Percentiles rank a stretch among this genome's conserved stretches.
Evolutionary conservation across 108 stramenopile genomes (phyloP).

Genomic region (Parietichytrium sp.): DNA sequence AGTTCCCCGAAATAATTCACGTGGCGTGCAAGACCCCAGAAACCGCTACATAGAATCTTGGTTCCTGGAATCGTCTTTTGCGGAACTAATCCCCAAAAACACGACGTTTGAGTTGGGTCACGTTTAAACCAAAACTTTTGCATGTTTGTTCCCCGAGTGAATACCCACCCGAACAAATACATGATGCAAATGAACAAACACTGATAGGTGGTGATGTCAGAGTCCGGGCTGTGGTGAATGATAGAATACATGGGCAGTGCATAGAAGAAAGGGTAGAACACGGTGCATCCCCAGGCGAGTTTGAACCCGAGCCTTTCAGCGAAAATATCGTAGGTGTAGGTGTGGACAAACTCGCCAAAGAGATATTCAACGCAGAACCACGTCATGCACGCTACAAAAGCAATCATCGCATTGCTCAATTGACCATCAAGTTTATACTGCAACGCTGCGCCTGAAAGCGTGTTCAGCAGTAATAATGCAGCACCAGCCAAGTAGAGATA

Average conservation of each 20-base stretch:
- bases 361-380: background rate
- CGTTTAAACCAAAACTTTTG: background rate
- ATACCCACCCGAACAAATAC: background rate
- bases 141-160: background rate
- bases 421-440: background rate
- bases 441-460: background rate
- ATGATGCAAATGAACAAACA: background rate
- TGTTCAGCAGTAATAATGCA: background rate
- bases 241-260: background rate
- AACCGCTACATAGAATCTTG: background rate
- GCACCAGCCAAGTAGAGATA: background rate
- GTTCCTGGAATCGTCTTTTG: background rate
- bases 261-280: background rate
- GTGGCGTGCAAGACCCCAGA: background rate
- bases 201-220: background rate
- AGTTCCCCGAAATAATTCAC: background rate
- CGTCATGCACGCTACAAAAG: background rate
- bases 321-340: background rate
- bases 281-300: background rate
- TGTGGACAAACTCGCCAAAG: background rate
- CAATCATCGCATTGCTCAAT: background rate
- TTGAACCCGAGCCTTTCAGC: background rate
- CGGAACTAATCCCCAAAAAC: background rate
- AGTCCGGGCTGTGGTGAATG: background rate
- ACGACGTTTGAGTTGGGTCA: background rate